These are phyloP conservation scores for Curvularia verruculosa DNA, from an alignment of 2,329 filamentous ascomycete species.

Conservation along the genomic window DNA sequence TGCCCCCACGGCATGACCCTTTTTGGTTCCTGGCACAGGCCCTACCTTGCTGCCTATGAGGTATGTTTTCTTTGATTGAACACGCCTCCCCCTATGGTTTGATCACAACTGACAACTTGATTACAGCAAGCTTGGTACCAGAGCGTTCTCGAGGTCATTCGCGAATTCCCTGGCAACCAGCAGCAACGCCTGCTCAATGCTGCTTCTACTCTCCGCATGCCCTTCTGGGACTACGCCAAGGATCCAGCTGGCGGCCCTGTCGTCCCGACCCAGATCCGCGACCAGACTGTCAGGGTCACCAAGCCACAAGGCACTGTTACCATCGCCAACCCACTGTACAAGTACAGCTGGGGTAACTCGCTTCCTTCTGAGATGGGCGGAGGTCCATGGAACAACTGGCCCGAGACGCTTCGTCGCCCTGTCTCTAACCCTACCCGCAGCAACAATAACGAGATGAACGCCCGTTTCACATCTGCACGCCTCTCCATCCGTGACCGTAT, in stretches of 20 bases:
- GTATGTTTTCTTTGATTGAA: conserved; percentile 41
- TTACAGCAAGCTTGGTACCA: conserved; percentile 52
- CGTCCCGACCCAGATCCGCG: conserved; percentile 47
- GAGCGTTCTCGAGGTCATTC: conserved; percentile 50
- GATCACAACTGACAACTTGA: neutral
- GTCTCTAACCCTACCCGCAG: conserved; percentile 41
- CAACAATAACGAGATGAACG: conserved; percentile 48
- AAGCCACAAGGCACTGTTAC: conserved; percentile 49
- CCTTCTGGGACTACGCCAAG: conserved; percentile 58
- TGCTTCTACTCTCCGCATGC: conserved; percentile 51
- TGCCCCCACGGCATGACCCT: conserved; percentile 77
- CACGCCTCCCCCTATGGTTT: too few species aligned
- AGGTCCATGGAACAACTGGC: conserved; percentile 42
- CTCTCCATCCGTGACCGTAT: conserved; percentile 46
- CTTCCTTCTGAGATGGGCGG: conserved; percentile 60
- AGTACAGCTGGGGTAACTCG: conserved; percentile 55
- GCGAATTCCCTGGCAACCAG: conserved; percentile 49
- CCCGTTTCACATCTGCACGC: conserved; percentile 35
- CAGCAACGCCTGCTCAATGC: conserved; percentile 50
- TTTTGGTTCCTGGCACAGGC: conserved; percentile 83
- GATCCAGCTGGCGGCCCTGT: conserved; percentile 38
- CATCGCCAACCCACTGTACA: conserved; percentile 56
- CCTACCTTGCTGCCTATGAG: conserved; percentile 71
- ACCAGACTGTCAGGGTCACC: conserved; percentile 52
- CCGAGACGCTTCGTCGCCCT: conserved; percentile 43